Percentiles rank a stretch among this genome's conserved stretches.
Conservation (phyloP, 306 rosid genomes). For the Acacia confusa region DNA sequence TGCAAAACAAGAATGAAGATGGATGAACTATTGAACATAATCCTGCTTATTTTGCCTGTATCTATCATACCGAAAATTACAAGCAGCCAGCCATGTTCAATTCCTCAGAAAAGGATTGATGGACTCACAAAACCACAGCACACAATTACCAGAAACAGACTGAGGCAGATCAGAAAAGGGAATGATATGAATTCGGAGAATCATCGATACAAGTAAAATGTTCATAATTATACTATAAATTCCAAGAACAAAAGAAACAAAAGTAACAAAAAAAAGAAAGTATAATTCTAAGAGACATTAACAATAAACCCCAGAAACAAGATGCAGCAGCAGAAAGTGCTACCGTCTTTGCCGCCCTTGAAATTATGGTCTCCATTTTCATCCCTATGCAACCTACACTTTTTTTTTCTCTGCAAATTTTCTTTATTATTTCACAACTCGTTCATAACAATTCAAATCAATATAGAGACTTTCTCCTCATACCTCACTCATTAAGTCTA, state of each 20-base stretch:
- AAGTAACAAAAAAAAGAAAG: conserved; percentile 43
- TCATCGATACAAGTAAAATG: conserved; percentile 56
- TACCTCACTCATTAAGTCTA: conserved; percentile 24
- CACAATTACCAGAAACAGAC: conserved; percentile 12
- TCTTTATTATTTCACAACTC: conserved; percentile 62
- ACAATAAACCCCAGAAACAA: conserved; percentile 52
- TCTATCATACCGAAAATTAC: not conserved
- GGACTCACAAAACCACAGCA: not conserved
- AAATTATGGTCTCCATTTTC: conserved; percentile 56
- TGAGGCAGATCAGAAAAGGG: conserved; percentile 17
- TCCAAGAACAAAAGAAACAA: conserved; percentile 43
- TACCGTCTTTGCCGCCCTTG: conserved; percentile 49
- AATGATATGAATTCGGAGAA: conserved; percentile 42
- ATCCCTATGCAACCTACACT: conserved; percentile 78
- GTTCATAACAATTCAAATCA: conserved; percentile 74
- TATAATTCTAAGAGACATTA: conserved; percentile 61
- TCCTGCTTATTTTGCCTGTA: not conserved
- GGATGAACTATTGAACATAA: not conserved
- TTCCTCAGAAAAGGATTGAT: not conserved
- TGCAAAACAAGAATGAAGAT: not conserved
- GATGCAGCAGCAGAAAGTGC: conserved; percentile 50
- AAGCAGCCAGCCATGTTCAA: not conserved
- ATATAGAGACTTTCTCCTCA: conserved; percentile 55
- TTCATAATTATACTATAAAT: conserved; percentile 63
- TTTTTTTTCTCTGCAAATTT: conserved; percentile 52